Evolutionary conservation across 1,139 yeast genomes (phyloP), one percentile per base, ranked within the genome.

Genomic region (Yamadazyma dendronema): DNA sequence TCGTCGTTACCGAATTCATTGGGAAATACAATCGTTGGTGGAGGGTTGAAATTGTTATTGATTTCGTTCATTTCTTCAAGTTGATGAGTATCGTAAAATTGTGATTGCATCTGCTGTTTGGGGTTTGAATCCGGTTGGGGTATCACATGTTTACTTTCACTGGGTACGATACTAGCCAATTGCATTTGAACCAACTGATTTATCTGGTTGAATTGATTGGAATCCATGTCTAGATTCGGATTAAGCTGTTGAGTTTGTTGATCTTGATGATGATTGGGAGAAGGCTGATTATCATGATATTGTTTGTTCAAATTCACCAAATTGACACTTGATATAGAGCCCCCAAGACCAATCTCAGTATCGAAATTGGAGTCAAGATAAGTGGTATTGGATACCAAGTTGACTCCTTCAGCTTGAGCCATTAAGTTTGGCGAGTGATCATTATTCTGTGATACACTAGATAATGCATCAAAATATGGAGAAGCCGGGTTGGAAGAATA

Each of bases 271-370:
- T 34, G 35, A 9, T 11, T 27, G 26, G 24, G 35, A 17, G 27
- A 3, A 26, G 15, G 26, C 17, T 30, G 32, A 17, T 16, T n/a
- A n/a, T n/a, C 10, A 21, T 35, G 35, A 34, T 36, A 17, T 28
- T 41, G n/a, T 35, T 37, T 35, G 37, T 39, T 24, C 36, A 47
- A 29, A 21, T 31, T 35, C 10, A 40, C 36, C 40, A 70, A 57
- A 45, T 69, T 67, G 1, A 72, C 60, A 34, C 59, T 57, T 24
- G 71, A 64, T 2, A 70, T 58, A 4, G 73, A 67, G 24, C 65
- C 72, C 2, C 76, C 76, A 30, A 70, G 53, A 1, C 56, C 65
- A 17, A 69, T 67, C 39, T 67, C 74, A 15, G 56, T 52, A 40
- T 63, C 67, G 40, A 66, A 65, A 34, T 43, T 40, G 6, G 38